Evolutionary conservation across 768 basidiomycete species (phyloP).

Genomic region (Boletus rubroflammeus): DNA sequence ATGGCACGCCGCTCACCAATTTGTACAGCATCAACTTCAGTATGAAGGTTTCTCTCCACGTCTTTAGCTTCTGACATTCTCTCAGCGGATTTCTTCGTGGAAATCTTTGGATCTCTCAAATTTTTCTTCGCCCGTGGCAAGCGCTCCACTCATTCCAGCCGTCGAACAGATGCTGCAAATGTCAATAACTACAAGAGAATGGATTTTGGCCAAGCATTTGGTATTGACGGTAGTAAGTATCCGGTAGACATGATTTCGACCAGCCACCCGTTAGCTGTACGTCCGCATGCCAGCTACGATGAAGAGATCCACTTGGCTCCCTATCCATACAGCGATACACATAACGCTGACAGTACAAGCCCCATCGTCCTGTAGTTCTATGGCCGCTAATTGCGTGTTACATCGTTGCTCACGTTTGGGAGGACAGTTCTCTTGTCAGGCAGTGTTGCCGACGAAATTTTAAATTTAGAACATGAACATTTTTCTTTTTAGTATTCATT

Average conservation of each 20-base stretch:
- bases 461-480: not conserved
- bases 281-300: slow-evolving; percentile 33
- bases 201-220: slow-evolving; percentile 41
- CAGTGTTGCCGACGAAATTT: not conserved
- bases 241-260: slow-evolving; percentile 4
- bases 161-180: slow-evolving; percentile 15
- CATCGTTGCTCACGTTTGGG: not conserved
- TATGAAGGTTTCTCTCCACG: slow-evolving; percentile 24
- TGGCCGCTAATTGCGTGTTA: not conserved
- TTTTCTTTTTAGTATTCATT: not conserved
- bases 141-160: slow-evolving; percentile 21
- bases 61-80: slow-evolving; percentile 5
- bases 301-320: slow-evolving; percentile 41
- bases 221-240: slow-evolving; percentile 27
- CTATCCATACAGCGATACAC: slow-evolving; percentile 26
- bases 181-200: slow-evolving; percentile 26
- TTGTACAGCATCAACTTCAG: slow-evolving; percentile 43
- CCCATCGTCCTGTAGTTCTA: slow-evolving; percentile 3
- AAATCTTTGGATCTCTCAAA: slow-evolving; percentile 59
- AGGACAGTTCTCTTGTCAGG: not conserved
- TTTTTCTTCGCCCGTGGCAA: slow-evolving; percentile 50
- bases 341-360: slow-evolving; percentile 4
- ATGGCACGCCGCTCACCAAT: slow-evolving; percentile 1
- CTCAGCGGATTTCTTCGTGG: slow-evolving; percentile 60
- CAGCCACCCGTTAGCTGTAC: slow-evolving; percentile 8